A percentile compares a stretch with the other conserved stretches of the same genome.
Evolutionary conservation across 1,139 yeast species (phyloP).

Genomic region (Pneumocystis oryctolagi): DNA sequence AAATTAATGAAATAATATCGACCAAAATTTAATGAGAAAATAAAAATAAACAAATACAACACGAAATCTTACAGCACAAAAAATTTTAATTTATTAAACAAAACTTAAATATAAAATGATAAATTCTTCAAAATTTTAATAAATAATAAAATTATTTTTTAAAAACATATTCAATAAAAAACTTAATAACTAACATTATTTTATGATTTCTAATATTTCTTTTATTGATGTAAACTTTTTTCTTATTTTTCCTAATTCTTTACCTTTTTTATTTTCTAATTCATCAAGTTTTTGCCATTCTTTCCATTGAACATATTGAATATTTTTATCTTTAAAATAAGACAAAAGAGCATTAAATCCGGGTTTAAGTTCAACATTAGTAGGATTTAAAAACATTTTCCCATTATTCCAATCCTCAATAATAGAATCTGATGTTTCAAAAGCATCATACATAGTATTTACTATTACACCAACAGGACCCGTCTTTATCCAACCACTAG

Average conservation of each 20-base stretch:
- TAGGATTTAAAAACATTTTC: slow-evolving; percentile 1
- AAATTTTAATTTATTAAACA: background rate
- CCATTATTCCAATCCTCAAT: slow-evolving; percentile 35
- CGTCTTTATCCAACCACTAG: slow-evolving; percentile 83
- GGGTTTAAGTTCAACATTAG: slow-evolving; percentile 12
- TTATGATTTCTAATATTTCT: slow-evolving; percentile 35
- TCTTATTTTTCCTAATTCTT: slow-evolving; percentile 36
- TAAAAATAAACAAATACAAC: too few species aligned
- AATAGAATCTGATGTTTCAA: slow-evolving; percentile 55
- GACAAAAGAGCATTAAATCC: slow-evolving; percentile 10
- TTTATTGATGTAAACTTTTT: slow-evolving; percentile 38
- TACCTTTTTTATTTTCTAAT: slow-evolving; percentile 40
- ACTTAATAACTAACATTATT: background rate
- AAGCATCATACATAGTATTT: slow-evolving; percentile 74
- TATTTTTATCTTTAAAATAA: slow-evolving; percentile 5
- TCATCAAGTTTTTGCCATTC: slow-evolving; percentile 54
- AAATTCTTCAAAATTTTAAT: background rate
- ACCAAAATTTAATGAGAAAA: too few species aligned
- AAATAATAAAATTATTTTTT: background rate
- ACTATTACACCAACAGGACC: slow-evolving; percentile 91
- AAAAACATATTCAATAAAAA: background rate
- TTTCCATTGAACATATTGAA: slow-evolving; percentile 35
- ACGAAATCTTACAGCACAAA: background rate
- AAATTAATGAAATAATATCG: too few species aligned
- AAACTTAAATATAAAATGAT: background rate